phyloP scores from a whole-genome alignment of 768 basidiomycete species.

The Galerina sulciceps region DNA sequence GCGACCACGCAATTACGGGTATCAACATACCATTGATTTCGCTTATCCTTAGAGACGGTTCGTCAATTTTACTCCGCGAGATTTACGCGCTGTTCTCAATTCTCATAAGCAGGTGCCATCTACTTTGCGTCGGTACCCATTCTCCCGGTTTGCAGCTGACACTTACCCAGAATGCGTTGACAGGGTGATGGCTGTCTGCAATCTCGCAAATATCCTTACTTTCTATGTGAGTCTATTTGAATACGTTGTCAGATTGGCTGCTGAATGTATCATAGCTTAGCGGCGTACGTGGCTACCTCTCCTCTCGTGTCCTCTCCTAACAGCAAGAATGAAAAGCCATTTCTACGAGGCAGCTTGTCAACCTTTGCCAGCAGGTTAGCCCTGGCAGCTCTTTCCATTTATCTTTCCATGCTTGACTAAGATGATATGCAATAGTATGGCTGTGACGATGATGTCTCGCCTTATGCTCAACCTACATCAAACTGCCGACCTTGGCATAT shows the following conservation, averaged over 20 bases:
- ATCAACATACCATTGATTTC: slow-evolving; percentile 39
- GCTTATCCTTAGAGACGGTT: slow-evolving; percentile 55
- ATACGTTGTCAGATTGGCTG: not conserved
- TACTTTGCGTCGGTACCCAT: slow-evolving; percentile 55
- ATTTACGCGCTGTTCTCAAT: not conserved
- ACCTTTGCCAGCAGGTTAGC: slow-evolving; percentile 57
- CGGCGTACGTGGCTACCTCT: slow-evolving; percentile 9
- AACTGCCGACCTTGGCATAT: slow-evolving; percentile 38
- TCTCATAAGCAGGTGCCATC: slow-evolving; percentile 44
- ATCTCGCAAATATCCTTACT: slow-evolving; percentile 48
- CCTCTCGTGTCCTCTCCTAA: not conserved
- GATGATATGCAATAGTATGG: slow-evolving; percentile 35
- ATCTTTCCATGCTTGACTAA: no score
- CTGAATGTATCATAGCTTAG: not conserved
- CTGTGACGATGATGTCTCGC: slow-evolving; percentile 57
- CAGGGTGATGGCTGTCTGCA: slow-evolving; percentile 57
- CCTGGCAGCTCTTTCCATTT: not conserved
- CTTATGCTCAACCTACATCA: slow-evolving; percentile 60
- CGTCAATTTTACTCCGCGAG: slow-evolving; percentile 19
- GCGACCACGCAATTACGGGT: slow-evolving; percentile 26
- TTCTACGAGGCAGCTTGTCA: slow-evolving; percentile 49
- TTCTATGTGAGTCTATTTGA: slow-evolving; percentile 33
- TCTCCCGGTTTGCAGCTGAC: not conserved
- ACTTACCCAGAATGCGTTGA: not conserved
- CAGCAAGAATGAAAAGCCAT: slow-evolving; percentile 33